phyloP scores from a whole-genome alignment of 164 flowering plant genomes.

The Platanus orientalis region DNA sequence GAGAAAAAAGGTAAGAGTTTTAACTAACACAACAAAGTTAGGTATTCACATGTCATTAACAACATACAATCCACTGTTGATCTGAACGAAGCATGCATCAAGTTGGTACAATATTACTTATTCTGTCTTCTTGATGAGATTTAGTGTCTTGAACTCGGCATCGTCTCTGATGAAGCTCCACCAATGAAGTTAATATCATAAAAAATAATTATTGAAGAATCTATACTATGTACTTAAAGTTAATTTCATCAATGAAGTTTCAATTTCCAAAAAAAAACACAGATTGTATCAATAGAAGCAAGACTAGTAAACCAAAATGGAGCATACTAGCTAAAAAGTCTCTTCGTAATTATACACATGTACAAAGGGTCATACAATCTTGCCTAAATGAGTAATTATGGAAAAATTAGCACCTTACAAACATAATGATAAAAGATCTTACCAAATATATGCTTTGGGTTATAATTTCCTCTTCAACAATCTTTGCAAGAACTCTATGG shows the following conservation, averaged over 20 bases:
- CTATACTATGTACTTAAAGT: no score
- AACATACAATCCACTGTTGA: conserved; percentile 1
- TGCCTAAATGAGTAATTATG: neutral
- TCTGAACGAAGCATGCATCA: neutral
- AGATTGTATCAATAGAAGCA: no score
- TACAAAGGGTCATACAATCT: neutral
- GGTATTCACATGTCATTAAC: neutral
- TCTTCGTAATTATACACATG: no score
- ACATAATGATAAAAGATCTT: conserved; percentile 16
- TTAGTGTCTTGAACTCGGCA: conserved; percentile 56
- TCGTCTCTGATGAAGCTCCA: conserved; percentile 92
- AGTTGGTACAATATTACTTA: conserved; percentile 18
- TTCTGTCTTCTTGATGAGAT: conserved; percentile 58
- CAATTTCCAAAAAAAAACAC: no score
- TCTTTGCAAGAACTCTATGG: conserved; percentile 44
- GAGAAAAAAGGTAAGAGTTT: neutral
- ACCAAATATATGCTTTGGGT: conserved; percentile 58
- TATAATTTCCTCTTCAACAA: conserved; percentile 51
- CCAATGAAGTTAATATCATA: no score
- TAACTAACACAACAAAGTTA: neutral
- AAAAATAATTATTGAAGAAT: no score
- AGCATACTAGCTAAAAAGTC: no score
- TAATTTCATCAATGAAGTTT: no score
- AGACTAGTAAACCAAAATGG: no score
- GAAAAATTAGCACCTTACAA: neutral